phyloP scores from a whole-genome alignment of 257 asterid genomes.

The Agastache rugosa region DNA sequence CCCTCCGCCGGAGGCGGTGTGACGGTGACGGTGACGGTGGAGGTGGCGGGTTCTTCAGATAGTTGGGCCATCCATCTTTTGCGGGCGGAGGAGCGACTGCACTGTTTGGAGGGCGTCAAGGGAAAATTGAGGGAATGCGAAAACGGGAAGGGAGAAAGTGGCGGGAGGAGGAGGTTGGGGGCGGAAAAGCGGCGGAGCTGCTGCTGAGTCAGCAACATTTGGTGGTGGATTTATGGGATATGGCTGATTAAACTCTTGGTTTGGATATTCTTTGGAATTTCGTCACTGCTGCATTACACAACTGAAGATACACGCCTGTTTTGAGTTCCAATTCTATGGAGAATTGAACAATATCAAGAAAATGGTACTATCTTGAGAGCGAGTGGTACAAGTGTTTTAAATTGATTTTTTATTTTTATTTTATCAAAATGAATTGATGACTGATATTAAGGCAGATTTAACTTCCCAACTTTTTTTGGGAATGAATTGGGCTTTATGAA shows the following conservation, averaged over 20 bases:
- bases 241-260: neutral
- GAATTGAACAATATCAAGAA: slow-evolving; percentile 27
- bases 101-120: slow-evolving; percentile 18
- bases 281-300: slow-evolving; percentile 22
- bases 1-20: slow-evolving; percentile 50
- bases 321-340: neutral
- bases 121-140: slow-evolving; percentile 35
- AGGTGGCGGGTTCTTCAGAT: slow-evolving; percentile 38
- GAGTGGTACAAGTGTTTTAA: slow-evolving; percentile 19
- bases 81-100: slow-evolving; percentile 36
- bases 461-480: neutral
- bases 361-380: slow-evolving; percentile 9
- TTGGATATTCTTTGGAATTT: neutral
- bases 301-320: neutral
- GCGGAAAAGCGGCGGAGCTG: slow-evolving; percentile 43
- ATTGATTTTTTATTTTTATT: no score
- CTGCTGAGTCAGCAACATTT: slow-evolving; percentile 49
- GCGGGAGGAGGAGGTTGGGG: slow-evolving; percentile 33
- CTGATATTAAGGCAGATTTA: neutral
- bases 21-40: slow-evolving; percentile 33
- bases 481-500: no score
- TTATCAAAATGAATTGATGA: neutral
- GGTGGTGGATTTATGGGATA: slow-evolving; percentile 16
- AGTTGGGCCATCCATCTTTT: slow-evolving; percentile 40
- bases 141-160: slow-evolving; percentile 32